Base-by-base conservation (phyloP, 805 yeast species). In the Sugiyamaella qingdaonensis region DNA sequence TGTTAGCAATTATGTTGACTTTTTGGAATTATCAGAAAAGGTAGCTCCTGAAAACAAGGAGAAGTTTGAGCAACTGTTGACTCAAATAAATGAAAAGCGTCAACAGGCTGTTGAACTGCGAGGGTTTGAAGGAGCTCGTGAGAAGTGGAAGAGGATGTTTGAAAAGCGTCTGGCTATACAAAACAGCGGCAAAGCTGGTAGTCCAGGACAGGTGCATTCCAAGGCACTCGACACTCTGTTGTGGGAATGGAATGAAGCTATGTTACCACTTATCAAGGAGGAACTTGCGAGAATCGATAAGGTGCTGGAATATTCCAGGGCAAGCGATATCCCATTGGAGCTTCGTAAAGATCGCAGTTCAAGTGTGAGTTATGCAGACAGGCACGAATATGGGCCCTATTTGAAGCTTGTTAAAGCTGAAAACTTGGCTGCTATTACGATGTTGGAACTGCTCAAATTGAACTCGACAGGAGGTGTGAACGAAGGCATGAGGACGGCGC, bases 71-170 rank as follows among this genome's bases (percentile, higher is more conserved):
- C 73, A 72, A 16, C 78, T 83, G 0, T 69, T 94, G 46, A 91
- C 89, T 57, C 68, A 75, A 1, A 80, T 85, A 59, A 91, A 94
- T 60, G 80, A 79, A 52, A 81, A 80, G 24, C 80, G 99, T 65
- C 97, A 94, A 67, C 73, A 79, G 45, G 78, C 78, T 31, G 66
- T 94, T 32, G 99, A 94, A 68, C 73, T 81, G 16, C 78, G 86
- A 54, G 92, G 96, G 2, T 74, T 87, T 1, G 91, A 86, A 58
- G 91, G 92, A 1, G 95, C 98, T 0, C 81, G 80, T 57, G 88
- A 85, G 62, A 85, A 87, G 67, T 92, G 99, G 99, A 84, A 81
- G 65, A 84, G 83, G 60, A 91, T 84, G 58, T 85, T 80, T 60
- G 95, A 88, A 61, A 49, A 49, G 49, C 37, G 53, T 9, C 35